Percentiles rank a stretch among this genome's conserved stretches.
Conservation (phyloP, 176 grass and related monocot genomes). For the Carex scoparia region DNA sequence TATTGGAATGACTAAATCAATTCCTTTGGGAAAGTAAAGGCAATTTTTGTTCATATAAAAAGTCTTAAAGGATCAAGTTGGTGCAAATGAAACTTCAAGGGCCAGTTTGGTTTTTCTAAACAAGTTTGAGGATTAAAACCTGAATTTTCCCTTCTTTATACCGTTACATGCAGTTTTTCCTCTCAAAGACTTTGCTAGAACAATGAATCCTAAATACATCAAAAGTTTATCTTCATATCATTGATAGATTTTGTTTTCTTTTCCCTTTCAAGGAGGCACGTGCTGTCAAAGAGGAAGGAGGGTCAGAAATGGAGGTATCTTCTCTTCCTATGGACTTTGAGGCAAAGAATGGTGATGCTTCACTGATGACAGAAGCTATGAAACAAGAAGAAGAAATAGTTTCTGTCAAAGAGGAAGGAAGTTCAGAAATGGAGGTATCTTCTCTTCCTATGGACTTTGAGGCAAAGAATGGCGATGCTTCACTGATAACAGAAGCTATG, state of each 20-base stretch:
- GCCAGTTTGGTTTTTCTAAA: no score
- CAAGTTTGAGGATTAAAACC: no score
- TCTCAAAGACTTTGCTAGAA: not conserved
- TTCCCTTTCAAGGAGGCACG: slow-evolving; percentile 40
- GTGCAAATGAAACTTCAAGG: no score
- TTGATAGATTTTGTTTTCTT: not conserved
- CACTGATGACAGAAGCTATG: slow-evolving; percentile 66
- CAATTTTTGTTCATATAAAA: no score
- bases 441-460: slow-evolving; percentile 47
- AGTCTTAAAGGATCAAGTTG: no score
- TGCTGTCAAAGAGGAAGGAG: slow-evolving; percentile 28
- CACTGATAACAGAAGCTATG: slow-evolving; percentile 70
- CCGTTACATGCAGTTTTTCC: no score
- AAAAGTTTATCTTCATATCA: not conserved
- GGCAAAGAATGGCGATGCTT: slow-evolving; percentile 65
- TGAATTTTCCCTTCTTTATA: no score
- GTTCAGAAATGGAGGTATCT: slow-evolving; percentile 22
- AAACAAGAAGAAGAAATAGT: slow-evolving; percentile 63
- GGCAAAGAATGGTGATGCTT: slow-evolving; percentile 65
- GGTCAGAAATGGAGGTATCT: slow-evolving; percentile 24
- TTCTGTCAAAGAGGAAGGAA: slow-evolving; percentile 18
- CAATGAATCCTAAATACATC: not conserved
- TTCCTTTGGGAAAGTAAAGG: no score
- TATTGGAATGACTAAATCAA: no score
- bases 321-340: slow-evolving; percentile 47